Conservation (phyloP, 2,329 filamentous ascomycete genomes). For the Colletotrichum sp. region DNA sequence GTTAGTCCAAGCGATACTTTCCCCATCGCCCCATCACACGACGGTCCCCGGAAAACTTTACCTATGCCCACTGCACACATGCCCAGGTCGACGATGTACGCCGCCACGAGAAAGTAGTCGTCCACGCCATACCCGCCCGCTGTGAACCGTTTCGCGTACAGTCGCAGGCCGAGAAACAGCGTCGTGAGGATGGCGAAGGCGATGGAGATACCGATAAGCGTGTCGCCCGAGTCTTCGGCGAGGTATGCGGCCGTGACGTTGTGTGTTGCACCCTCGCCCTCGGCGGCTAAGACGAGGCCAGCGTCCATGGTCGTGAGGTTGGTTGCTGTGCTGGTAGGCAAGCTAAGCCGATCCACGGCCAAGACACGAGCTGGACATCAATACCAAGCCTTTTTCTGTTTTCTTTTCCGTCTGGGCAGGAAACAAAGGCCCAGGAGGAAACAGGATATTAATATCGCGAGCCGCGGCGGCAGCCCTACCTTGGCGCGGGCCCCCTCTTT, state of each 20-base stretch:
- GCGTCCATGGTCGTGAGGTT: background rate
- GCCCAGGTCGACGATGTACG: conserved; percentile 10
- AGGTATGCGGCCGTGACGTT: conserved; percentile 3
- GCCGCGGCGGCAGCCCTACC: background rate
- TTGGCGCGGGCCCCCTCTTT: conserved; percentile 7
- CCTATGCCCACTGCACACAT: conserved; percentile 18
- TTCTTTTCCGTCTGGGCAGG: background rate
- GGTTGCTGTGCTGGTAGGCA: background rate
- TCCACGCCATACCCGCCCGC: conserved; percentile 13
- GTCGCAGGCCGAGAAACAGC: conserved; percentile 6
- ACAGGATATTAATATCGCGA: background rate
- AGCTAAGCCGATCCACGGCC: conserved; percentile 16
- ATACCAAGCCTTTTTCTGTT: background rate
- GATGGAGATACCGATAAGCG: conserved; percentile 25
- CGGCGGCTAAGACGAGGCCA: background rate
- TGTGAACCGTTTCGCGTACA: conserved; percentile 14
- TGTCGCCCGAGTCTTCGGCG: conserved; percentile 10
- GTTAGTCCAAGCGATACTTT: background rate
- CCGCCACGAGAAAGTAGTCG: conserved; percentile 15
- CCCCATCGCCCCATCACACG: background rate
- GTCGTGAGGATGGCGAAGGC: conserved; percentile 11
- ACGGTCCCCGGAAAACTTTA: background rate
- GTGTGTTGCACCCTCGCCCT: background rate
- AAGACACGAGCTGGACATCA: conserved; percentile 10
- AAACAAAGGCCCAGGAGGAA: background rate